Evolutionary conservation across 1,284 basidiomycete genomes (phyloP), one percentile per base, ranked within the genome.

Genomic region (Sphaerobolus stellatus): DNA sequence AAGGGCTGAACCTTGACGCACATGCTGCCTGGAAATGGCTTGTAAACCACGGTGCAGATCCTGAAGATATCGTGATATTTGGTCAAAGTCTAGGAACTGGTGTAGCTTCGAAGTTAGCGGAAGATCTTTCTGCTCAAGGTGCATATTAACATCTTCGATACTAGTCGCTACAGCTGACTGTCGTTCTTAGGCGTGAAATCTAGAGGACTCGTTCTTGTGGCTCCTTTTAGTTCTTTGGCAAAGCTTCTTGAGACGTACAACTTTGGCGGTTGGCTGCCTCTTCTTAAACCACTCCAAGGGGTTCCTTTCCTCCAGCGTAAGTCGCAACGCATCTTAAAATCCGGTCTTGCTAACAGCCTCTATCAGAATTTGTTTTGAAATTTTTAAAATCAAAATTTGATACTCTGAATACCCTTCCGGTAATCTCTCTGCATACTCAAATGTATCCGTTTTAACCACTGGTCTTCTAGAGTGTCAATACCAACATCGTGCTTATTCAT

Each of bases 21-120:
- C 76, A 83, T 25, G 79, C 91, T 0, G 90, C 87, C 0, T 97
- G 86, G 80, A 81, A 92, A 61, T 96, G 88, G 86, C 71, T 93
- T 5, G 66, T 84, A 5, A 64, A 71, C 4, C 74, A 79, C 18
- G 87, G 87, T 5, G 84, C 84, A 11, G 68, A 69, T 31, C 69
- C 80, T 2, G 72, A 81, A 48, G 75, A 86, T 54, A 75, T 95
- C 36, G 71, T 90, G 6, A 70, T 95, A 38, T 75, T 92, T 7
- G 92, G 93, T 0, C 90, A 93, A 64, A 91, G 88, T 59, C 71
- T 95, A 2, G 92, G 92, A 0, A 93, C 92, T 0, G 92, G 86
- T 1, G 84, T 95, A 2, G 76, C 82, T 0, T 79, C 86, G 4
- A 79, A 81, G 16, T 71, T 93, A 2, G 83, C 76, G 0, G 79